Evolutionary conservation across 202 grass and related monocot species (phyloP), one percentile per base, ranked within the genome.

Genomic region (Dendrocalamus latiflorus): DNA sequence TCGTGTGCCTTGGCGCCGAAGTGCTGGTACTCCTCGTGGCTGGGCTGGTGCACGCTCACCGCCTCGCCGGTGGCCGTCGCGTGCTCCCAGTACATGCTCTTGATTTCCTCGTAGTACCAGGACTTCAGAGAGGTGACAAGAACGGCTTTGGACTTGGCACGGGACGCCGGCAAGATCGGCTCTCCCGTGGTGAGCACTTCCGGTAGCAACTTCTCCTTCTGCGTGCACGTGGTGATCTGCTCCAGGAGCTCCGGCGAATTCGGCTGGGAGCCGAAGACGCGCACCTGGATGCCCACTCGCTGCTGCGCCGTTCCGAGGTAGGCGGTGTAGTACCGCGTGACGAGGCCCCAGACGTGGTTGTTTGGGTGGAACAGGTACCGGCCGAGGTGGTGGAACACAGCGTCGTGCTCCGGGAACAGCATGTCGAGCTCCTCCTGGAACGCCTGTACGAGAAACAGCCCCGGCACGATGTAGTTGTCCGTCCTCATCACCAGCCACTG

Each of bases 1-100:
- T 95, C 89, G 63, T 95, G 93, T 41, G 80, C 86, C 69, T 16
- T 81, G 34, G 77, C 69, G 16, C 85, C 88, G 65, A 71, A 72
- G 9, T 64, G 77, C 86, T 93, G 88, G 28, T 63, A 68, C 68
- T 88, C 82, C 63, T 94, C 92, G 33, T 94, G 92, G 82, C 69
- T 94, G 61, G 92, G 89, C 43, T 91, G 92, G 62, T 90, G 77
- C 54, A 91, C 78, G 64, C 74, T 70, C 50, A 94, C 74, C 14
- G 20, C 37, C 64, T 80, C 80, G 45, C 84, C 83, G 62, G 72
- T 72, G 16, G 54, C 78, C 24, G 81, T 74, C 10, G 86, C 41
- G 33, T 56, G 67, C 83, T 86, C 88, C 77, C 87, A 92, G 83
- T 89, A 95, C 82, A 80, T 79, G 83, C 56, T 53, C 38, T 73